These are phyloP conservation scores for Chytriomyces confervae DNA, from an alignment of 192 early-diverging fungal genomes.

Conservation along the genomic window DNA sequence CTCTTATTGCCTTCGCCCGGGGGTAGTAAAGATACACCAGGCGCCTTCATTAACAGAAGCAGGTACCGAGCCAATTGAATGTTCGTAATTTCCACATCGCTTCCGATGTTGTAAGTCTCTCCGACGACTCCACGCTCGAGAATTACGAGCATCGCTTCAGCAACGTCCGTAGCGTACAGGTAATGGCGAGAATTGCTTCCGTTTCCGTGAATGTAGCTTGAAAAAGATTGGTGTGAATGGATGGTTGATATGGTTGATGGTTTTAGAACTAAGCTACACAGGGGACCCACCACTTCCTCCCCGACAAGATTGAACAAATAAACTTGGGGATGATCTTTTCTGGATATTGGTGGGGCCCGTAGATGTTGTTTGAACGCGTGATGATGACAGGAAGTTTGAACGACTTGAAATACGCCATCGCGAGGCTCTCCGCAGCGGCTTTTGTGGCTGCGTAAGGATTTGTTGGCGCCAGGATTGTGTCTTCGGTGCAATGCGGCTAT, in stretches of 20 bases:
- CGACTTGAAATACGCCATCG: constrained; percentile 76
- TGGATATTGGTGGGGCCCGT: constrained; percentile 81
- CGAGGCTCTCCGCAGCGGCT: constrained; percentile 81
- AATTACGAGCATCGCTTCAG: constrained; percentile 71
- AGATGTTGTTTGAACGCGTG: constrained; percentile 81
- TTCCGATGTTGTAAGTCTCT: constrained; percentile 82
- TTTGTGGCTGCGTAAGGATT: constrained; percentile 89
- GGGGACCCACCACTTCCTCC: constrained; percentile 56
- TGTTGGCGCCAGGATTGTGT: constrained; percentile 67
- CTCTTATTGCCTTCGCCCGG: neutral
- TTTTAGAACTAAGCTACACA: neutral
- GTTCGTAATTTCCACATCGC: constrained; percentile 73
- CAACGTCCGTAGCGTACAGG: constrained; percentile 74
- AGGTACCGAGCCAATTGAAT: constrained; percentile 65
- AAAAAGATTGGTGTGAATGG: neutral
- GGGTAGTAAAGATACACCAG: neutral
- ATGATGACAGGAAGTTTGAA: constrained; percentile 80
- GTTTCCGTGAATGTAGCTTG: constrained; percentile 73
- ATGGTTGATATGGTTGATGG: neutral
- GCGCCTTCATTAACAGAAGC: constrained; percentile 40
- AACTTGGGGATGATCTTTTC: constrained; percentile 89
- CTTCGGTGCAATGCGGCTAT: constrained; percentile 72
- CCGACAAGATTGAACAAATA: constrained; percentile 65
- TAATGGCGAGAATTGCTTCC: constrained; percentile 76
- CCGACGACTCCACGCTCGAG: constrained; percentile 70